These are phyloP conservation scores for Myxozyma lipomycoides DNA, from an alignment of 805 yeast genomes.

Conservation along the genomic window DNA sequence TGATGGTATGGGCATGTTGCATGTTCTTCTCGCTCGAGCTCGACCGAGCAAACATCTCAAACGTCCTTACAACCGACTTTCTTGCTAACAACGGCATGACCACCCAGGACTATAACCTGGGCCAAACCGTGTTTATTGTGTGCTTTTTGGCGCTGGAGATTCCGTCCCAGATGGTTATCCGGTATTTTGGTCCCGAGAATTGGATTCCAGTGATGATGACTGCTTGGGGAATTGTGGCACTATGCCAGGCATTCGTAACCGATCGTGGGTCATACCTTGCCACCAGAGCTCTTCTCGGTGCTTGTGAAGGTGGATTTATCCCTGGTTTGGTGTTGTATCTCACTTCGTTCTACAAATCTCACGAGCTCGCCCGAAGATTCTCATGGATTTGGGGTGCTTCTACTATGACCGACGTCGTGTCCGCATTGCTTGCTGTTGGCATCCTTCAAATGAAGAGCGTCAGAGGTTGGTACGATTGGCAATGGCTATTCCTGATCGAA, in stretches of 20 bases:
- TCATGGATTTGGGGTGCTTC: conserved; percentile 59
- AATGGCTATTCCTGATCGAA: conserved; percentile 55
- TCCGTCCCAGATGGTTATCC: conserved; percentile 46
- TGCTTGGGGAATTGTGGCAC: conserved; percentile 56
- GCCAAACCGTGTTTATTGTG: conserved; percentile 55
- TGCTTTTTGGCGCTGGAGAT: conserved; percentile 42
- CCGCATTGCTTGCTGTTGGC: conserved; percentile 55
- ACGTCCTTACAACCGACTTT: conserved; percentile 54
- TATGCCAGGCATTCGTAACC: conserved; percentile 46
- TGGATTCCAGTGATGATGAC: conserved; percentile 53
- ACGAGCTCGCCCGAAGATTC: conserved; percentile 56
- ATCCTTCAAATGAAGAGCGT: conserved; percentile 49
- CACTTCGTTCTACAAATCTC: conserved; percentile 59
- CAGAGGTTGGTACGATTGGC: conserved; percentile 52
- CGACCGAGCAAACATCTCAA: conserved; percentile 53
- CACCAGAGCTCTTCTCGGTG: conserved; percentile 52
- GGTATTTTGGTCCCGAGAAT: conserved; percentile 56
- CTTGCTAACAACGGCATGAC: conserved; percentile 48
- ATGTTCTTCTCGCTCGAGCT: conserved; percentile 56
- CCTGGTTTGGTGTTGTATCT: conserved; percentile 63
- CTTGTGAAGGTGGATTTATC: conserved; percentile 65
- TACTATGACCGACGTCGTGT: conserved; percentile 45
- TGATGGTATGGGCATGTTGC: conserved; percentile 52
- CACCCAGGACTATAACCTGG: conserved; percentile 56
- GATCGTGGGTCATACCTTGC: conserved; percentile 40